Conservation (phyloP, 306 rosid genomes). For the Benincasa hispida region DNA sequence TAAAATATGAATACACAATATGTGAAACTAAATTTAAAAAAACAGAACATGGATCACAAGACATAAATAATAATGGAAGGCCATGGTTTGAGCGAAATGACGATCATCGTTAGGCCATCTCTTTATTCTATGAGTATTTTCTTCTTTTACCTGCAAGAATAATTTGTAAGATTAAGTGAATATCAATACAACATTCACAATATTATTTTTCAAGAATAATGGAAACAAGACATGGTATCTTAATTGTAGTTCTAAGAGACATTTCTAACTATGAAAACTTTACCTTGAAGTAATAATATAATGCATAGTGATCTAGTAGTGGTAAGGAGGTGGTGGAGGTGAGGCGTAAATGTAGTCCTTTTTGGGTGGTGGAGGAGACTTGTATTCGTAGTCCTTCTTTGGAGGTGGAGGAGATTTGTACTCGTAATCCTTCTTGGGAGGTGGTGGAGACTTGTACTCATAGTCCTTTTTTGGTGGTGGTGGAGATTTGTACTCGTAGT, state of each 20-base stretch:
- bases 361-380: background rate
- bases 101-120: background rate
- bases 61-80: background rate
- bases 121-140: background rate
- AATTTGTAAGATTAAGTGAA: background rate
- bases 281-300: background rate
- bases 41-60: background rate
- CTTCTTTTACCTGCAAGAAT: background rate
- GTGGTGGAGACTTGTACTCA: background rate
- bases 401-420: background rate
- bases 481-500: background rate
- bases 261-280: background rate
- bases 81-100: background rate
- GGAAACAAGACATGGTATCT: too few species aligned
- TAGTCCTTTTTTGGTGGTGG: background rate
- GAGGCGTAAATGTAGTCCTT: background rate
- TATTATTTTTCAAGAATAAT: background rate
- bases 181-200: background rate
- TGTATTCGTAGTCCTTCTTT: background rate
- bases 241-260: background rate
- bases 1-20: background rate
- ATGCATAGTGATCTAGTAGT: background rate
- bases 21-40: background rate
- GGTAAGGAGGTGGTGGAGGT: background rate
- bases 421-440: background rate